These are phyloP conservation scores for Diaporthe caulivora DNA, from an alignment of 2,329 filamentous ascomycete species.

Conservation along the genomic window DNA sequence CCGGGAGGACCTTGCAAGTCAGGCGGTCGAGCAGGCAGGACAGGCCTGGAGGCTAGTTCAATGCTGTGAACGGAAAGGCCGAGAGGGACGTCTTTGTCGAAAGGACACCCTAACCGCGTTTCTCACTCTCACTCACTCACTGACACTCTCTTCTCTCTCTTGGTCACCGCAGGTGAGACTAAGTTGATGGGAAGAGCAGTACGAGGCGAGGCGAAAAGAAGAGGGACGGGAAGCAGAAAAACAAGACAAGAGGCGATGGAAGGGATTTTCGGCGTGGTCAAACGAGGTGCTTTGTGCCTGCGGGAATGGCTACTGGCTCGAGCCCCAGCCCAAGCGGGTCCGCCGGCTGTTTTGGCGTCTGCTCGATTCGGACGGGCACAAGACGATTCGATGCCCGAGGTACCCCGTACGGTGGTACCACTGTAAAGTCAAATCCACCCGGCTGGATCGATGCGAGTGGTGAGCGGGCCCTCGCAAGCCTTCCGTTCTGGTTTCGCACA, in stretches of 20 bases:
- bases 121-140: too few species aligned
- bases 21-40: slow-evolving; percentile 14
- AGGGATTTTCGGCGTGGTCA: slow-evolving; percentile 27
- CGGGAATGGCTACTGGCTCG: slow-evolving; percentile 22
- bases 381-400: slow-evolving; percentile 31
- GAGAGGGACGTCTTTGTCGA: slow-evolving; percentile 21
- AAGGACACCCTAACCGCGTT: slow-evolving; percentile 26
- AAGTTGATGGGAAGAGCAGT: not conserved
- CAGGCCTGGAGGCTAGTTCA: slow-evolving; percentile 22
- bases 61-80: slow-evolving; percentile 30
- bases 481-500: slow-evolving; percentile 9
- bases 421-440: slow-evolving; percentile 26
- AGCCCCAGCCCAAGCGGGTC: slow-evolving; percentile 31
- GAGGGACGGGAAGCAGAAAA: not conserved
- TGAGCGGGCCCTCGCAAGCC: not conserved
- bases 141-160: slow-evolving; percentile 12
- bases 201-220: slow-evolving; percentile 21
- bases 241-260: not conserved
- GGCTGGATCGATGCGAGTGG: slow-evolving; percentile 24
- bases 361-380: slow-evolving; percentile 22
- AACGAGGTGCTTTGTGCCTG: slow-evolving; percentile 18
- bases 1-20: slow-evolving; percentile 33
- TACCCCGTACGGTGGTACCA: slow-evolving; percentile 30
- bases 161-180: slow-evolving; percentile 8
- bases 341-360: slow-evolving; percentile 24